These are phyloP conservation scores for Colletotrichum godetiae DNA, from an alignment of 2,329 filamentous ascomycete species.

Conservation along the genomic window DNA sequence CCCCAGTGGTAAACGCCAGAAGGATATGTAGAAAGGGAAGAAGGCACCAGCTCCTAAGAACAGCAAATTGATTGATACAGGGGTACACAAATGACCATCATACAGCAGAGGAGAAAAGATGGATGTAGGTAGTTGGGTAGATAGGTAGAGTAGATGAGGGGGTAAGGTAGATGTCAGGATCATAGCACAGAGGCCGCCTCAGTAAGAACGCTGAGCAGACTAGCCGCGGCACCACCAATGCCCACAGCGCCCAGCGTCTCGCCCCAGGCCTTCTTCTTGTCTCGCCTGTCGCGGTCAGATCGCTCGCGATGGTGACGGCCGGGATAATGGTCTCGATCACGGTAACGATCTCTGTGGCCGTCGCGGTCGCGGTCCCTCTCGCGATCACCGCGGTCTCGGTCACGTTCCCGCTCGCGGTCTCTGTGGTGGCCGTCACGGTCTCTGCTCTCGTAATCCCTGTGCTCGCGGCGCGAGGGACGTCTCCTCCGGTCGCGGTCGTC, in stretches of 20 bases:
- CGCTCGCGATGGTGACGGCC: constrained; percentile 44
- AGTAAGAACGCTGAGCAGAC: constrained; percentile 66
- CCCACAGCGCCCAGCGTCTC: constrained; percentile 68
- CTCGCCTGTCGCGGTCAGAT: constrained; percentile 42
- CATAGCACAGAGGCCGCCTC: constrained; percentile 60
- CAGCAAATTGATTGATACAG: constrained; percentile 4
- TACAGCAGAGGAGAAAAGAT: background rate
- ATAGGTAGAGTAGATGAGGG: background rate
- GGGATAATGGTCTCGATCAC: constrained; percentile 52
- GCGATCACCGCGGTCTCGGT: constrained; percentile 42
- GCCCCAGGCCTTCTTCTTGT: constrained; percentile 60
- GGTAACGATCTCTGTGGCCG: constrained; percentile 46
- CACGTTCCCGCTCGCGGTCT: constrained; percentile 51
- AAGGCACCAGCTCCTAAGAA: background rate
- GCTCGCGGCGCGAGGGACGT: constrained; percentile 37
- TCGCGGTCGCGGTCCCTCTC: constrained; percentile 48
- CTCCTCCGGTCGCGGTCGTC: constrained; percentile 48
- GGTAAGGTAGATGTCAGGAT: background rate
- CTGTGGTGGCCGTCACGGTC: constrained; percentile 50
- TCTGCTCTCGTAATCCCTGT: constrained; percentile 38
- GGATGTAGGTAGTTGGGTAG: background rate
- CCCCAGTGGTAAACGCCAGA: background rate
- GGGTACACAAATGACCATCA: background rate
- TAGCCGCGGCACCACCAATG: constrained; percentile 70
- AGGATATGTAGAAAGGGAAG: background rate